Base-by-base conservation (phyloP, 1,139 yeast genomes). In the Yamadazyma triangularis region DNA sequence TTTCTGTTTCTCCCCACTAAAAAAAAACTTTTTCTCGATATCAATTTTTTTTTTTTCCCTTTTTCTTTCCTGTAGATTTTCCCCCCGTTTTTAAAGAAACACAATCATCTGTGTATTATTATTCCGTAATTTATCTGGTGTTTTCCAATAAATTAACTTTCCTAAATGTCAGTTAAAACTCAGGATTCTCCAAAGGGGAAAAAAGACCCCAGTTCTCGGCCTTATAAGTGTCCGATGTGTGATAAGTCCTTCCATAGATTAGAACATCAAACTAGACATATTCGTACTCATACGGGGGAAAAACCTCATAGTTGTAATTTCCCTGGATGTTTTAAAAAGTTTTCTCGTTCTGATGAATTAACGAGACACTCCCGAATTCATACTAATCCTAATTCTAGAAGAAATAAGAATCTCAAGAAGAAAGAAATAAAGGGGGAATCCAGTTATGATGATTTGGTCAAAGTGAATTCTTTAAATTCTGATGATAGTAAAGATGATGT, bases 271-370 rank as follows among this genome's bases (percentile, higher is more conserved):
- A 88, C 96, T 12, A 75, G 97, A 47, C 97, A 89, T 53, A 84
- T 89, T 32, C 67, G 96, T 39, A 89, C 96, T 5, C 97, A 89
- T 53, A 89, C 97, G 0, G 97, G 97, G 22, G 96, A 88, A 51
- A 85, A 87, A 53, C 96, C 96, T 14, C 96, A 88, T 51, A 78
- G 77, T 28, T 89, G 97, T 56, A 73, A 82, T 6, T 87, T 75
- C 47, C 94, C 94, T 0, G 94, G 94, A 2, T 89, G 97, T 57
- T 64, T 74, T 36, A 89, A 89, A 58, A 74, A 84, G 38, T 89
- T 89, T 51, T 79, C 91, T 32, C 69, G 97, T 35, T 77, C 88
- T 29, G 97, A 89, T 56, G 97, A 89, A 58, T 67, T 89, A 39
- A 89, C 96, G 20, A 70, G 97, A 45, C 97, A 89, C 56, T 69